A percentile compares a stretch with the other conserved stretches of the same genome.
phyloP scores from a whole-genome alignment of 768 basidiomycete genomes.

The Xerocomellus chrysenteron region DNA sequence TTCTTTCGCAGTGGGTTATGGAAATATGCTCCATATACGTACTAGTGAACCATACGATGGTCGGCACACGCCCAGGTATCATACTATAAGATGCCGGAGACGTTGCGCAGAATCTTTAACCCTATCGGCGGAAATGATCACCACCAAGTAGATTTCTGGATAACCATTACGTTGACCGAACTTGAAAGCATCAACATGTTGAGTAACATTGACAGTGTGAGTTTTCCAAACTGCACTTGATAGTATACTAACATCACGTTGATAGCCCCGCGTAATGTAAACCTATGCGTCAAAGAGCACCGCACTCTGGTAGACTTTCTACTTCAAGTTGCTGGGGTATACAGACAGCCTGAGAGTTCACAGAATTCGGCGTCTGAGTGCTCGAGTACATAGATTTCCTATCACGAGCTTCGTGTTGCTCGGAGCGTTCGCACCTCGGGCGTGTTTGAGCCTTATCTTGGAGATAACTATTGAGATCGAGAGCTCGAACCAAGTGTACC shows the following conservation, averaged over 20 bases:
- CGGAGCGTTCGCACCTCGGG: neutral
- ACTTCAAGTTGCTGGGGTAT: neutral
- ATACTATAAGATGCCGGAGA: too few species aligned
- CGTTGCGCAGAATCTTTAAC: neutral
- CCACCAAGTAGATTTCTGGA: neutral
- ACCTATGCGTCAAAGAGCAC: neutral
- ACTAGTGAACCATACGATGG: neutral
- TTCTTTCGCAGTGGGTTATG: neutral
- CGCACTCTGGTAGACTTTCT: too few species aligned
- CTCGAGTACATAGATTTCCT: neutral
- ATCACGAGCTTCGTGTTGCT: neutral
- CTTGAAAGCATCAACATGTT: too few species aligned
- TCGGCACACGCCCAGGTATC: neutral
- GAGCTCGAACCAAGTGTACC: too few species aligned
- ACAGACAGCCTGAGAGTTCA: neutral
- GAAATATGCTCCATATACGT: neutral
- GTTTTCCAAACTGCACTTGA: neutral
- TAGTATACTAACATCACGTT: neutral
- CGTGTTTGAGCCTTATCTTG: neutral
- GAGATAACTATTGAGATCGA: neutral
- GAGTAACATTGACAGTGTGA: neutral
- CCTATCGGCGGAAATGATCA: neutral
- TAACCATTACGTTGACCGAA: neutral
- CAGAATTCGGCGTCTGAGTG: too few species aligned
- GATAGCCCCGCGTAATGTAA: neutral